phyloP scores from a whole-genome alignment of 257 asterid genomes.

The Primulina eburnea region DNA sequence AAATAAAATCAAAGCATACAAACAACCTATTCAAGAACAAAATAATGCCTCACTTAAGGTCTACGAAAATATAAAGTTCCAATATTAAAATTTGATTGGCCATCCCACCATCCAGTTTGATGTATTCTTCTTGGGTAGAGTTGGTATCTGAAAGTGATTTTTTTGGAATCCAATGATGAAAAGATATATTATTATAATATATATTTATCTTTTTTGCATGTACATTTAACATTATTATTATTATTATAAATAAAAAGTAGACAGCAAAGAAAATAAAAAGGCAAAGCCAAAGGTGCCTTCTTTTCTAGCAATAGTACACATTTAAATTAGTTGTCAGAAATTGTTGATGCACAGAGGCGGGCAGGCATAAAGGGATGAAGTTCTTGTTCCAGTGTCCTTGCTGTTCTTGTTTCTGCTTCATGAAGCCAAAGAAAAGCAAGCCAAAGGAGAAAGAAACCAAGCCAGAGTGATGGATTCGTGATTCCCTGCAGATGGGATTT shows the following conservation, averaged over 20 bases:
- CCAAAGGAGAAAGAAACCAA: conserved; percentile 36
- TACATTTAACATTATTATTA: not conserved
- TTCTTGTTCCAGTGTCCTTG: conserved; percentile 83
- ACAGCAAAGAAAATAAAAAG: not conserved
- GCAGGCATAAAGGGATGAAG: conserved; percentile 41
- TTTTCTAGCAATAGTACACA: conserved; percentile 14
- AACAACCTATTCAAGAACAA: not conserved
- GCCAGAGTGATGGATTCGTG: not conserved
- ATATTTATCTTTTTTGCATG: not conserved
- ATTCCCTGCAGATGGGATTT: not conserved
- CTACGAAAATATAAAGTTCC: not conserved
- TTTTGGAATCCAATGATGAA: conserved; percentile 37
- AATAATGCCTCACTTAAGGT: not conserved
- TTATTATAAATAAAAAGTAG: too few species aligned
- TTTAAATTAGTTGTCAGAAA: conserved; percentile 1
- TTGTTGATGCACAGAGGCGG: conserved; percentile 8
- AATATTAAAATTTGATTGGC: not conserved
- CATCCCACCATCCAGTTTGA: not conserved
- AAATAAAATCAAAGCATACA: conserved; percentile 3
- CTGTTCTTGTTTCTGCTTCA: conserved; percentile 76
- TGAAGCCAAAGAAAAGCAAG: conserved; percentile 62
- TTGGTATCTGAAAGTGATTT: conserved; percentile 39
- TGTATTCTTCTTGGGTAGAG: conserved; percentile 10
- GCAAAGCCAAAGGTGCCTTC: not conserved
- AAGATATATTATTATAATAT: not conserved